Conservation (phyloP, 495 filamentous ascomycete genomes). For the Lichenothelia convexa region DNA sequence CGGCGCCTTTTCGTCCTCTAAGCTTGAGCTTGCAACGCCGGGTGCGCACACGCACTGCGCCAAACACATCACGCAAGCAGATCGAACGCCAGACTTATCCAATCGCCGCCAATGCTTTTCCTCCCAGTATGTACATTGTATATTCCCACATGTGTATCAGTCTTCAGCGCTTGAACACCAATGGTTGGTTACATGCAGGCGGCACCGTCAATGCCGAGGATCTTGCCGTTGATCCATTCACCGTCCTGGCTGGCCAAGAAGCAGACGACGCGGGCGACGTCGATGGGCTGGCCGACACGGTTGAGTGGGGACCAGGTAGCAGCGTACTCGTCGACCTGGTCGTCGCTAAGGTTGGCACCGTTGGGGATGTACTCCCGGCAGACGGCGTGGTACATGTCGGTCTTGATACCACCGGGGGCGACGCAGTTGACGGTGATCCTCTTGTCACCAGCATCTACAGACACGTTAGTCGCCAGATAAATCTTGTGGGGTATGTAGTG, state of each 20-base stretch:
- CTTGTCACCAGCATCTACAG: slow-evolving; percentile 24
- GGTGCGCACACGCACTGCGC: too few relatives aligned
- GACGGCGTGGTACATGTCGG: slow-evolving; percentile 50
- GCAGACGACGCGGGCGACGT: slow-evolving; percentile 44
- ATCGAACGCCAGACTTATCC: too few relatives aligned
- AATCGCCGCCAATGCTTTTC: too few relatives aligned
- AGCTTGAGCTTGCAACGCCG: too few relatives aligned
- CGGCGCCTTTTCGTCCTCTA: too few relatives aligned
- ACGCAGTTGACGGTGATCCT: slow-evolving; percentile 48
- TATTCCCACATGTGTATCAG: too few relatives aligned
- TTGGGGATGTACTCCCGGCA: slow-evolving; percentile 46
- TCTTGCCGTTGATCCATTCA: slow-evolving; percentile 49
- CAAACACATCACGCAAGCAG: too few relatives aligned
- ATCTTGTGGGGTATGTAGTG: neutral
- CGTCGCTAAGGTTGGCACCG: slow-evolving; percentile 29
- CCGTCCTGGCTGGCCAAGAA: slow-evolving; percentile 48
- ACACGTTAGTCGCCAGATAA: slow-evolving; percentile 3
- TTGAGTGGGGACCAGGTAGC: slow-evolving; percentile 38
- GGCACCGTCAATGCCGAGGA: slow-evolving; percentile 21
- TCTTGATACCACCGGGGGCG: slow-evolving; percentile 49
- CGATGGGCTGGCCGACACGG: slow-evolving; percentile 42
- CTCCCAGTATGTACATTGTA: too few relatives aligned
- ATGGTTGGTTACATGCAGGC: slow-evolving; percentile 21
- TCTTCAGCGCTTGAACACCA: too few relatives aligned
- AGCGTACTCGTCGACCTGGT: slow-evolving; percentile 30